A percentile compares a stretch with the other conserved stretches of the same genome.
These are phyloP conservation scores for Begonia fuchsioides DNA, from an alignment of 306 rosid genomes.

Conservation along the genomic window DNA sequence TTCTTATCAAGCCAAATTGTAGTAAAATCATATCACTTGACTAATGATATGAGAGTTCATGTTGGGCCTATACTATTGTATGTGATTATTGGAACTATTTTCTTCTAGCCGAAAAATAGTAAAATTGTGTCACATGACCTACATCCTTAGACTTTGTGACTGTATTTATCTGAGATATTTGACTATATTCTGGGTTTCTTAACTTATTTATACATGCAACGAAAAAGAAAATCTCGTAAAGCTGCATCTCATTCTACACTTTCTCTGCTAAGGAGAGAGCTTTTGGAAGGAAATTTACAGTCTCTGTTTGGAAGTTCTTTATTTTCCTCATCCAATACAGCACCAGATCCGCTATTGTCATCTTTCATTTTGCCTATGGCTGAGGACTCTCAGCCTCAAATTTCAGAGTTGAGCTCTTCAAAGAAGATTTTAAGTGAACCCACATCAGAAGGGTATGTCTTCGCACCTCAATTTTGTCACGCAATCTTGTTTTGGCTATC, in stretches of 20 bases:
- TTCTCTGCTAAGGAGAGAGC: conserved; percentile 60
- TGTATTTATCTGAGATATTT: neutral
- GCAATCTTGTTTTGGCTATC: too few species aligned
- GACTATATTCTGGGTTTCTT: conserved; percentile 24
- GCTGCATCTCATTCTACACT: conserved; percentile 48
- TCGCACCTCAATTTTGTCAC: neutral
- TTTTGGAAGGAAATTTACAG: conserved; percentile 63
- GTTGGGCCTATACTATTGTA: too few species aligned
- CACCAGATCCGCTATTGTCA: conserved; percentile 69
- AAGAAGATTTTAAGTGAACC: conserved; percentile 42
- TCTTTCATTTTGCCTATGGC: conserved; percentile 76
- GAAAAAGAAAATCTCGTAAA: conserved; percentile 58
- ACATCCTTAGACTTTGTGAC: too few species aligned
- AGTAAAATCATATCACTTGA: too few species aligned
- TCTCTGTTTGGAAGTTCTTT: conserved; percentile 79
- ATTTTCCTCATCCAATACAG: conserved; percentile 52
- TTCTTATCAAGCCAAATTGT: too few species aligned
- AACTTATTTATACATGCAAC: conserved; percentile 65
- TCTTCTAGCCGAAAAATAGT: too few species aligned
- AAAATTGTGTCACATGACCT: too few species aligned
- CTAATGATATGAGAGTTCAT: too few species aligned
- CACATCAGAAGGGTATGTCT: conserved; percentile 38
- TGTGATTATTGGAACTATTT: too few species aligned
- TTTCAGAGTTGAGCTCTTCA: conserved; percentile 40
- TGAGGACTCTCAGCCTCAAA: conserved; percentile 60